These are phyloP conservation scores for Xerocomus brunneocitrinus DNA, from an alignment of 768 basidiomycete genomes.

Conservation along the genomic window DNA sequence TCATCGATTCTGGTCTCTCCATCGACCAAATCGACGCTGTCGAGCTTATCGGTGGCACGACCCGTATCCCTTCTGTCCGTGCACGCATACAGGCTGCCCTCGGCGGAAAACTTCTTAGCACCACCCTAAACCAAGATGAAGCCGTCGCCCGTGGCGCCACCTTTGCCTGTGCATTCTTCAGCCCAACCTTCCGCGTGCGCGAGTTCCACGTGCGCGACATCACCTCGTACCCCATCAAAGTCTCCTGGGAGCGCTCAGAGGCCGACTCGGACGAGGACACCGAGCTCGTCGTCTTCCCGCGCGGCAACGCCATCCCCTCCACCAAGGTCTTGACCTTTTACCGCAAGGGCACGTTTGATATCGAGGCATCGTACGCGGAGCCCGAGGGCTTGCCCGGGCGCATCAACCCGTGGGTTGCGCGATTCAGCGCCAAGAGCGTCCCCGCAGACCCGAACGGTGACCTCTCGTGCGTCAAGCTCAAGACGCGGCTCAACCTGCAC, in stretches of 20 bases:
- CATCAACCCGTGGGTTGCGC: slow-evolving; percentile 82
- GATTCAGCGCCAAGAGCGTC: slow-evolving; percentile 80
- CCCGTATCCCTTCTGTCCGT: slow-evolving; percentile 91
- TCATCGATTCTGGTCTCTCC: slow-evolving; percentile 74
- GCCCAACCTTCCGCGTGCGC: slow-evolving; percentile 95
- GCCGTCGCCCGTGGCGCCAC: slow-evolving; percentile 94
- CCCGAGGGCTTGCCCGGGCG: slow-evolving; percentile 65
- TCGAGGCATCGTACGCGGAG: slow-evolving; percentile 83
- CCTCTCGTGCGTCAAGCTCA: slow-evolving; percentile 80
- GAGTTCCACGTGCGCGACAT: slow-evolving; percentile 90
- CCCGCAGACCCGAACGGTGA: slow-evolving; percentile 66
- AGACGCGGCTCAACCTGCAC: slow-evolving; percentile 82
- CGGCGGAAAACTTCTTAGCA: slow-evolving; percentile 75
- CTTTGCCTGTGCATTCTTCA: slow-evolving; percentile 95
- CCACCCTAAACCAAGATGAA: slow-evolving; percentile 97
- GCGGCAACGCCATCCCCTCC: slow-evolving; percentile 80
- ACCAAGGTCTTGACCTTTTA: slow-evolving; percentile 96
- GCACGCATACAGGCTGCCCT: slow-evolving; percentile 80
- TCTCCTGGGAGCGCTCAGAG: slow-evolving; percentile 75
- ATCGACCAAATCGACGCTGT: slow-evolving; percentile 84
- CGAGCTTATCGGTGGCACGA: slow-evolving; percentile 91
- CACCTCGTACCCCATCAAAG: slow-evolving; percentile 83
- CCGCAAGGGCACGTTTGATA: slow-evolving; percentile 81
- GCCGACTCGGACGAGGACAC: slow-evolving; percentile 85
- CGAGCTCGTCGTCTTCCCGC: slow-evolving; percentile 86